phyloP scores from a whole-genome alignment of 2,329 filamentous ascomycete genomes.

The Fragosphaeria purpurea region DNA sequence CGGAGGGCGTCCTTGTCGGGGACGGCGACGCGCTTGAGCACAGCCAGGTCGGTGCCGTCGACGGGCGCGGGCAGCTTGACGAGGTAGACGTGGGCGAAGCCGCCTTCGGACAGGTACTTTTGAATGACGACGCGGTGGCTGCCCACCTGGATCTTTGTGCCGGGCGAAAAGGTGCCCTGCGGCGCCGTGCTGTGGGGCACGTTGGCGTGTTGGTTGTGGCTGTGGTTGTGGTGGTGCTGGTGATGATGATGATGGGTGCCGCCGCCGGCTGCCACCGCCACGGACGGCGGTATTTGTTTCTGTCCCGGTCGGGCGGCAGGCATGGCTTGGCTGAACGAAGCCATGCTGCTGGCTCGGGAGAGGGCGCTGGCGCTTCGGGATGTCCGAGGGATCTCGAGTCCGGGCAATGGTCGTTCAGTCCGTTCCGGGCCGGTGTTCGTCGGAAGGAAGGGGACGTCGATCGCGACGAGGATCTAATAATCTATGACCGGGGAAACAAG shows the following conservation, averaged over 20 bases:
- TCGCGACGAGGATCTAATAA: too few relatives aligned
- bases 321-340: constrained; percentile 6
- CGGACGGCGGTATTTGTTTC: constrained; percentile 13
- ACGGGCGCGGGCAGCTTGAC: constrained; percentile 73
- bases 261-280: constrained; percentile 21
- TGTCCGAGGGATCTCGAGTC: too few relatives aligned
- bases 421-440: too few relatives aligned
- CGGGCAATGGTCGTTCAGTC: too few relatives aligned
- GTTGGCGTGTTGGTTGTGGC: constrained; percentile 22
- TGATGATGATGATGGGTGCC: constrained; percentile 21
- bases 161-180: constrained; percentile 82
- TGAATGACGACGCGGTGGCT: constrained; percentile 88
- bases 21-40: constrained; percentile 90
- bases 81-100: constrained; percentile 96
- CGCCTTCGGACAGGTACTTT: constrained; percentile 94
- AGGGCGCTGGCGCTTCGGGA: too few relatives aligned
- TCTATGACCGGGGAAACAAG: too few relatives aligned
- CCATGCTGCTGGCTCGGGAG: background rate
- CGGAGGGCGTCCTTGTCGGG: constrained; percentile 90
- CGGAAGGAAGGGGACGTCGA: too few relatives aligned
- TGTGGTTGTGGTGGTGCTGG: constrained; percentile 12
- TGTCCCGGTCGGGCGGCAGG: constrained; percentile 6
- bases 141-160: constrained; percentile 95
- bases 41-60: constrained; percentile 69
- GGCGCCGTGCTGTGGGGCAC: constrained; percentile 29